Evolutionary conservation across 768 basidiomycete genomes (phyloP).

Genomic region (Tephrocybe rancida): DNA sequence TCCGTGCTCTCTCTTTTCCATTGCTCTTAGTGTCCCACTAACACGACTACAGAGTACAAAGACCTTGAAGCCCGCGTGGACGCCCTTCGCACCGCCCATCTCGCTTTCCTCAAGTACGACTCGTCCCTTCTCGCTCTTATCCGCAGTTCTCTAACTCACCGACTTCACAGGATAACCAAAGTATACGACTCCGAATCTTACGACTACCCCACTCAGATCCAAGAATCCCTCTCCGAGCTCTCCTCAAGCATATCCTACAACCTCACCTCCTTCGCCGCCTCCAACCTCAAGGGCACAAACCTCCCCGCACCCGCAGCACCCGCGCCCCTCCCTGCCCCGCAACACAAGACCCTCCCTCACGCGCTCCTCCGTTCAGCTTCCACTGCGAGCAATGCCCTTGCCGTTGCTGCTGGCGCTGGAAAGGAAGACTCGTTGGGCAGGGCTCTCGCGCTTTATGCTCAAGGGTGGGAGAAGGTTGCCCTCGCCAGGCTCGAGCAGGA

Average conservation of each 20-base stretch:
- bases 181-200: constrained; percentile 89
- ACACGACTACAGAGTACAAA: constrained; percentile 76
- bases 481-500: constrained; percentile 83
- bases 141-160: neutral
- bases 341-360: constrained; percentile 97
- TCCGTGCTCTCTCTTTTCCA: constrained; percentile 25
- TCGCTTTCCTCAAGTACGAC: constrained; percentile 78
- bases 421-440: constrained; percentile 70
- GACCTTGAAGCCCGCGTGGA: constrained; percentile 96
- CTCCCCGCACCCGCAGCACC: constrained; percentile 71
- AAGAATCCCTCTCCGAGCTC: constrained; percentile 78
- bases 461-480: constrained; percentile 83
- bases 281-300: constrained; percentile 87
- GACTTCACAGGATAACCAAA: constrained; percentile 65
- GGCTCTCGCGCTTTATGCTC: constrained; percentile 77
- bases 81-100: constrained; percentile 80
- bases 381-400: constrained; percentile 51
- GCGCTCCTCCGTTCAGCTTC: constrained; percentile 86
- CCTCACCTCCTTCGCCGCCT: constrained; percentile 83
- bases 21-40: neutral
- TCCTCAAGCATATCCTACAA: constrained; percentile 71
- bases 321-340: constrained; percentile 52
- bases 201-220: constrained; percentile 89
- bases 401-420: constrained; percentile 40
- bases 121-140: neutral